Evolutionary conservation across 805 yeast species (phyloP), one percentile per base, ranked within the genome.

Genomic region (Schwanniomyces sp.): DNA sequence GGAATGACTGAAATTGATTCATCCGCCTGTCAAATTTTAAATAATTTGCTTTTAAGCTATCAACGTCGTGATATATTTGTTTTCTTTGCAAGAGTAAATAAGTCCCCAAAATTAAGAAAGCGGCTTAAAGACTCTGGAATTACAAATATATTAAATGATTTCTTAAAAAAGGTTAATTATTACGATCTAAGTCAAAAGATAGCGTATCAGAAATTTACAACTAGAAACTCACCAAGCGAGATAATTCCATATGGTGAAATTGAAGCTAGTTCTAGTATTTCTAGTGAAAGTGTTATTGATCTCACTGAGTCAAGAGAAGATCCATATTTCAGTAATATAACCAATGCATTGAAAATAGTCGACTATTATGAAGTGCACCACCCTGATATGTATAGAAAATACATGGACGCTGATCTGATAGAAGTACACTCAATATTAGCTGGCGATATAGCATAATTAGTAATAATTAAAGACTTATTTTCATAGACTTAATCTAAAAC

Each of bases 1-100:
- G 78, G 76, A 0, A 73, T 73, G 77, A 53, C 72, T 2, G 70
- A 61, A 27, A 40, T 73, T 5, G 78, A 73, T 51, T 72, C 77
- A 0, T 68, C 74, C 2, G 78, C 78, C 0, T 72, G 73, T 11
- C 68, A 66, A 45, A 67, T 70, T 16, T 49, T 73, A 26, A 54
- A 56, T 39, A 66, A 62, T 25, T 56, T 70, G 14, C 50, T 73
- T 7, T 38, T 45, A 7, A 56, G 58, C 8, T 73, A 72, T 52
- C 59, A 58, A 28, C 47, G 53, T 5, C 57, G 77, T 26, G 54
- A 56, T 17, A 72, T 73, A 18, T 54, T 53, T 26, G 52, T 63
- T 5, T 69, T 70, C 47, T 72, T 73, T 50, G 69, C 70, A 1
- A 51, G 77, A 18, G 75, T 73, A 7, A 44, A 56, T 34, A 57